phyloP scores from a whole-genome alignment of 1,284 basidiomycete species.

The Pseudozyma sp. region DNA sequence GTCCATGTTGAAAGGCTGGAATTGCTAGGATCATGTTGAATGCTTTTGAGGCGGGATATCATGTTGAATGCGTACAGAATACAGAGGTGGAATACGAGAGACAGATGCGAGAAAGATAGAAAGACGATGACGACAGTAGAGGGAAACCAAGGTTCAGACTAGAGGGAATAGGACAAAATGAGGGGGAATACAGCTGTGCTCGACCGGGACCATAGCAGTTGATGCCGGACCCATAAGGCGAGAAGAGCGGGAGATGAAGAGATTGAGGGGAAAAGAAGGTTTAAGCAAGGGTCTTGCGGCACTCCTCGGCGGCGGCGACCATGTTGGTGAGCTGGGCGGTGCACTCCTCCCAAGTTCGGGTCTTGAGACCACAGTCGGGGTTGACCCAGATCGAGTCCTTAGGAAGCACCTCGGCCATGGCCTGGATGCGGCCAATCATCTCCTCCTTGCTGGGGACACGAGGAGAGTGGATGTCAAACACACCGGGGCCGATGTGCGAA shows the following conservation, averaged over 20 bases:
- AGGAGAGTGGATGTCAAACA: slow-evolving; percentile 96
- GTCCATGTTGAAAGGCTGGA: slow-evolving; percentile 51
- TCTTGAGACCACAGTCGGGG: slow-evolving; percentile 79
- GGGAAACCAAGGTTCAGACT: slow-evolving; percentile 27
- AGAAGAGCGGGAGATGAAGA: slow-evolving; percentile 8
- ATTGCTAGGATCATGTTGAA: slow-evolving; percentile 50
- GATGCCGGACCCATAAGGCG: slow-evolving; percentile 27
- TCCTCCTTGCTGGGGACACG: slow-evolving; percentile 89
- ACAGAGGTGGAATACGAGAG: slow-evolving; percentile 28
- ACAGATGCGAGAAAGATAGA: slow-evolving; percentile 21
- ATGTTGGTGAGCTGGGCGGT: slow-evolving; percentile 73
- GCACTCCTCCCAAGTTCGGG: slow-evolving; percentile 72
- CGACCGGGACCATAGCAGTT: slow-evolving; percentile 36
- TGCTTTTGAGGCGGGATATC: slow-evolving; percentile 54
- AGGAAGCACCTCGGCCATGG: slow-evolving; percentile 73
- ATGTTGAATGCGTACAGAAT: slow-evolving; percentile 57
- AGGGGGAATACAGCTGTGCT: slow-evolving; percentile 2
- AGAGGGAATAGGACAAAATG: slow-evolving; percentile 13
- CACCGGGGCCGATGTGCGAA: slow-evolving; percentile 96
- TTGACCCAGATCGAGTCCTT: slow-evolving; percentile 78
- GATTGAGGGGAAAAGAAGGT: neutral
- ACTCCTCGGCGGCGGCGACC: slow-evolving; percentile 78
- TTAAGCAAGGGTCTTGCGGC: slow-evolving; percentile 75
- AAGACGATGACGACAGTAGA: slow-evolving; percentile 31
- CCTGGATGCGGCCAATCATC: slow-evolving; percentile 90